These are phyloP conservation scores for Teratosphaeria nubilosa DNA, from an alignment of 2,329 filamentous ascomycete species.

Conservation along the genomic window DNA sequence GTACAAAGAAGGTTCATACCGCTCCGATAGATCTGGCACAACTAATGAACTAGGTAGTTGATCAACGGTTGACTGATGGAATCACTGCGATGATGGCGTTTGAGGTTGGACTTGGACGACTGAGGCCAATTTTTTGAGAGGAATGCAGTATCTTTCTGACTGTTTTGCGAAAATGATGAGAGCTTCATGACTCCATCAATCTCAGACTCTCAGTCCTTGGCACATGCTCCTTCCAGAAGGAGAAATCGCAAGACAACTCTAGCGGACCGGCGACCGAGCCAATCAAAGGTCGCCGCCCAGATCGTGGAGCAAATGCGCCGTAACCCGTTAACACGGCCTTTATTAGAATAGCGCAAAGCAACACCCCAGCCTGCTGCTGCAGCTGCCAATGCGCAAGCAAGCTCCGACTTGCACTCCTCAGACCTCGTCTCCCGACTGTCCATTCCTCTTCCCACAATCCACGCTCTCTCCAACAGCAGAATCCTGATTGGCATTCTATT, in stretches of 20 bases:
- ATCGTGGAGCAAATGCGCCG: background rate
- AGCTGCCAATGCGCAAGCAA: background rate
- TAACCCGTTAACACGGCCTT: background rate
- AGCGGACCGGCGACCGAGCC: background rate
- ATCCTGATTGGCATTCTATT: slow-evolving; percentile 5
- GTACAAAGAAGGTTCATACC: background rate
- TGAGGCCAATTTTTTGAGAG: no score
- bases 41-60: no score
- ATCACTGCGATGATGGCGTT: no score
- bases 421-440: background rate
- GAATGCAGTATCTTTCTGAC: no score
- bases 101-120: no score
- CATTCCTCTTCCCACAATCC: background rate
- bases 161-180: no score
- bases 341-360: background rate
- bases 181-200: no score
- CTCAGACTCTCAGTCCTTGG: no score
- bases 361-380: background rate
- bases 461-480: background rate
- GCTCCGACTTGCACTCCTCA: background rate
- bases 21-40: background rate
- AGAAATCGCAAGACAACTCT: no score
- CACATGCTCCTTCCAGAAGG: no score
- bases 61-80: no score
- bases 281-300: background rate